Base-by-base conservation (phyloP, 768 basidiomycete species). In the Clitopilus hobsonii region DNA sequence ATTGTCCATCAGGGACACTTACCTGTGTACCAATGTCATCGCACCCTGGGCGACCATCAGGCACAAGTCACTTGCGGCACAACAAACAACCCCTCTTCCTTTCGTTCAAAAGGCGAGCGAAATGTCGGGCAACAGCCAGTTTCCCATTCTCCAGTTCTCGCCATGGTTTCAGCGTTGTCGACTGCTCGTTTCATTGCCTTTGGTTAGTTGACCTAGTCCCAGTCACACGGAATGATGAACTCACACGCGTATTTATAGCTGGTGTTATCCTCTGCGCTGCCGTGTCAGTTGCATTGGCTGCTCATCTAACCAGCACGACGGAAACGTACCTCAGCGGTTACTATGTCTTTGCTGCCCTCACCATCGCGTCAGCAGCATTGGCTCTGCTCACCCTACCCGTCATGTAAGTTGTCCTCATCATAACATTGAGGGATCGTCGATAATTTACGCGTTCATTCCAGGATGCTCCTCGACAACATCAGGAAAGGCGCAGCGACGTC, bases 381-480 rank as follows among this genome's bases (percentile, higher is more conserved):
- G 69, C 76, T 3, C 28, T 79, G 25, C 27, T 78, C 20, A 72
- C 75, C 4, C 52, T 79, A 20, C 74, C 74, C 2, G 61, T 66
- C 3, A 67, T 77, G 78, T 78, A 60, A 25, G 74, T 60, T 26
- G 32, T 38, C 30, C 22, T 7, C 41, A 45, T 45, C 41, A 10
- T 20, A 20, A 11, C 18, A 45, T 6, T 18, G 10, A 3, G 11
- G 41, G 41, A 45, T 45, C 41, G 41, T 20, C 41, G 41, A 5
- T 45, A 20, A 45, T 45, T 20, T 10, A 11, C 3, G 22, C n/a
- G n/a, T 18, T 2, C 10, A n/a, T 23, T 45, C 22, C 53, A 77
- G 73, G 66, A 59, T 74, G 22, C 57, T 62, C 36, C 53, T 79
- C n/a, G 75, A 75, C 50, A 53, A 63, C 3, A 55, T 63, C 26